Base-by-base conservation (phyloP, 306 rosid genomes). In the Prunus dulcis region DNA sequence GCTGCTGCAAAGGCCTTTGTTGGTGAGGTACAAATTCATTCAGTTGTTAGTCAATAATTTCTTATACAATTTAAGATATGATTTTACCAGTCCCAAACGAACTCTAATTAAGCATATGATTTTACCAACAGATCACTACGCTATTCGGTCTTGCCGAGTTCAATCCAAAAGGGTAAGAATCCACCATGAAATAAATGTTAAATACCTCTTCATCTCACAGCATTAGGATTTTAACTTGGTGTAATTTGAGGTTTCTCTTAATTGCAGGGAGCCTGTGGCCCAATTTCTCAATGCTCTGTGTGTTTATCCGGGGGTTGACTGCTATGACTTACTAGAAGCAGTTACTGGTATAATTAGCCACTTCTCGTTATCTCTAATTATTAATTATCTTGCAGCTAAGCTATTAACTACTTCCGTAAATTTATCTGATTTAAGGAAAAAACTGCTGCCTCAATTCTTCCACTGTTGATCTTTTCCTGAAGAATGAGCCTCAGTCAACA, bases 381-480 rank as follows among this genome's bases (percentile, higher is more conserved):
- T 62, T 28, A 2, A 28, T 28, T 5, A 62, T 6, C 27, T 9
- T 18, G 45, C 67, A 19, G 8, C 15, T 18, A 9, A 2, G 27
- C 13, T 30, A 34, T 61, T 34, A 67, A 56, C 32, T 28, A 38
- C 43, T 22, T 57, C 27, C 9, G 3, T 58, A 50, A 38, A 47
- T 41, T 51, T 20, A 25, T 30, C 22, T 60, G 12, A 32, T 75
- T 60, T 58, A 77, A 95, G 97, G 98, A 3, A 73, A 61, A 69
- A 95, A 95, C 51, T 95, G 97, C 45, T 92, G 97, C 75, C 93
- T 95, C 64, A 92, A 95, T 85, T 81, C 93, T 56, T 92, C 99
- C 30, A 89, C 93, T 0, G 64, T 90, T 53, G 87, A 86, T 41
- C 81, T 86, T 53, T 91, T 95, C 75, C 73, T 95, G 71, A 69